Evolutionary conservation across 495 filamentous ascomycete genomes (phyloP), one percentile per base, ranked within the genome.

Genomic region (Halenospora varia): DNA sequence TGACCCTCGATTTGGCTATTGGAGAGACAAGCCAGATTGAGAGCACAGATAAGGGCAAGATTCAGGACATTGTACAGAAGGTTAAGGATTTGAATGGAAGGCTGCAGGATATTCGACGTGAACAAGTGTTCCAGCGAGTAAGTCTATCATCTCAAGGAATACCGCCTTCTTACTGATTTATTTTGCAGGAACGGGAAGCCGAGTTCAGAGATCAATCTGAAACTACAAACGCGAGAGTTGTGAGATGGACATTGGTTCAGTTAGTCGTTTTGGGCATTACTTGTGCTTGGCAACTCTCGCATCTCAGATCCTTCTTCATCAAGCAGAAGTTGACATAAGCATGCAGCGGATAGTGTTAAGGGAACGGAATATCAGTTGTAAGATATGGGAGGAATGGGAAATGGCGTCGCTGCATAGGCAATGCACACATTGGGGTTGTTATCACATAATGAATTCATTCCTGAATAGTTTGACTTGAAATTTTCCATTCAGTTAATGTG

Each of bases 151-250:
- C 41, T 54, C 25, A 35, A 23, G 19, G n/a, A 24, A 19, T 15
- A 13, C 44, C 18, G 17, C 24, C 50, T 54, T 35, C 19, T 57
- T 10, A 25, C 20, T 51, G 18, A n/a, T 17, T 25, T 51, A 8
- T 51, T 15, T 0, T 19, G 23, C 22, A 97, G 92, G 94, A 97
- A 80, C 90, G 95, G 49, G 94, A 98, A 71, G 90, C 91, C 62
- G 94, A 97, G 68, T 98, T 98, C 82, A 82, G 94, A 71, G 94
- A 98, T 71, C 94, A 97, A 67, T 96, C 90, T 50, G 94, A 98
- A 70, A 78, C 82, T 44, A 97, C 92, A 53, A 98, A 98, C 75
- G 83, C 85, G 20, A 85, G 93, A 65, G 94, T 97, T 50, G 88
- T 98, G 22, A 85, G 91, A 56, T 98, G 94, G 94, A 90, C 92